A percentile compares a stretch with the other conserved stretches of the same genome.
phyloP scores from a whole-genome alignment of 2,329 filamentous ascomycete genomes.

The Seiridium cupressi region DNA sequence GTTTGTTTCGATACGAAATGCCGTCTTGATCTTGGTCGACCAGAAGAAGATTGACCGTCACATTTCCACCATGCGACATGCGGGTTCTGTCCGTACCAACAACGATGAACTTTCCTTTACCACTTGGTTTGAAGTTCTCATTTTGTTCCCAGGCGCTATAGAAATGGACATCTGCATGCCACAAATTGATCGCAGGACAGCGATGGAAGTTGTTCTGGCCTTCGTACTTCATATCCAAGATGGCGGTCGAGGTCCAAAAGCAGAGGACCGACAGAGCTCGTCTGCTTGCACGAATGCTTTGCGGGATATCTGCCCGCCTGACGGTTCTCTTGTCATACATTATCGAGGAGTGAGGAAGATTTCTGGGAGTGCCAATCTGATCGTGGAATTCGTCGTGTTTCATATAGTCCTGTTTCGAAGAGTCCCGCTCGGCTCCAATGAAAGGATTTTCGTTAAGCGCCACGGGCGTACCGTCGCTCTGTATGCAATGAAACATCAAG shows the following conservation, averaged over 20 bases:
- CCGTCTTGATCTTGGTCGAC: neutral
- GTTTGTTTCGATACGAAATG: neutral
- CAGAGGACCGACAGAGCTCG: neutral
- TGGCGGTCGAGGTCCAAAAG: slow-evolving; percentile 3
- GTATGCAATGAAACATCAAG: neutral
- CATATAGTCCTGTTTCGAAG: neutral
- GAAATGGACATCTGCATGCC: neutral
- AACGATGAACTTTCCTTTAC: slow-evolving; percentile 4
- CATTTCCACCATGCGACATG: neutral
- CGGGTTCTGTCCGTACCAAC: neutral
- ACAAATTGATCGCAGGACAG: neutral
- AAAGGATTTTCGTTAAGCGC: neutral
- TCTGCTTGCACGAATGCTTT: neutral
- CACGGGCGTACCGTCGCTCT: neutral
- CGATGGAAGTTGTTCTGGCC: neutral
- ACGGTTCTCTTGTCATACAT: neutral
- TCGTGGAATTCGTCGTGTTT: neutral
- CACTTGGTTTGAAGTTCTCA: neutral
- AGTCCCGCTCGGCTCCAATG: neutral
- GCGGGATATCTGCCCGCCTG: neutral
- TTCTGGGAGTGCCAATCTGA: neutral
- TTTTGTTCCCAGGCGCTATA: neutral
- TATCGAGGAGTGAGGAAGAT: neutral
- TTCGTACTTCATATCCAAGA: neutral
- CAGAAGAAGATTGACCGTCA: neutral